Evolutionary conservation across 768 basidiomycete species (phyloP), one percentile per base, ranked within the genome.

Genomic region (Naganishia kalamii): DNA sequence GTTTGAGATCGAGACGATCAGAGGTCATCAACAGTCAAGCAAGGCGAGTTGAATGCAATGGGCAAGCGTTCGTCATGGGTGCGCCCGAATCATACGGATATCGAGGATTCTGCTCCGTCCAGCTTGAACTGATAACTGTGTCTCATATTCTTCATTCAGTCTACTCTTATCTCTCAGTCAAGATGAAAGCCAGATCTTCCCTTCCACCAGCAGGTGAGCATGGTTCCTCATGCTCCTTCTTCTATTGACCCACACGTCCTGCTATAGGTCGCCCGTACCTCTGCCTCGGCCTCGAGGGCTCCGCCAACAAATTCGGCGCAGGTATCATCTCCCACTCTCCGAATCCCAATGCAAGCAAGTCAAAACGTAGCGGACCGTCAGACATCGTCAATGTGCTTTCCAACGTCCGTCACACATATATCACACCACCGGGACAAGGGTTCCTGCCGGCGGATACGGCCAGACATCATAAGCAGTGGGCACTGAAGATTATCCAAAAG

Each of bases 381-480:
- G 75, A 75, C 8, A 84, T 85, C 33, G 84, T 87, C 1, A 80
- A 81, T 25, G 90, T 97, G 15, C 83, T 97, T 6, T 89, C 92
- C 25, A 99, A 99, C 72, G 82, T 97, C 68, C 85, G 96, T 69
- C 96, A 97, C 72, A 99, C 96, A n/a, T 97, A 98, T 77, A 89
- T 98, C 70, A 98, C 96, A 1, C 96, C 96, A 5, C 91, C 94
- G 3, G 96, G 96, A 1, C 92, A 98, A 80, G 96, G 96, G 0
- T 99, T 99, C 75, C 85, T 94, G 57, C 96, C 96, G 12, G 83
- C 89, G 60, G 93, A 98, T 74, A 99, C 96, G 15, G 96, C 96
- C 1, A 82, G 88, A 63, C 96, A 98, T 73, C 96, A 99, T 80
- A 86, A 93, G 48, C 85, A 96, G 77, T 98, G 96, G 96, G 85